Evolutionary conservation across 805 yeast species (phyloP), one percentile per base, ranked within the genome.

Genomic region (Myxozyma monticola): DNA sequence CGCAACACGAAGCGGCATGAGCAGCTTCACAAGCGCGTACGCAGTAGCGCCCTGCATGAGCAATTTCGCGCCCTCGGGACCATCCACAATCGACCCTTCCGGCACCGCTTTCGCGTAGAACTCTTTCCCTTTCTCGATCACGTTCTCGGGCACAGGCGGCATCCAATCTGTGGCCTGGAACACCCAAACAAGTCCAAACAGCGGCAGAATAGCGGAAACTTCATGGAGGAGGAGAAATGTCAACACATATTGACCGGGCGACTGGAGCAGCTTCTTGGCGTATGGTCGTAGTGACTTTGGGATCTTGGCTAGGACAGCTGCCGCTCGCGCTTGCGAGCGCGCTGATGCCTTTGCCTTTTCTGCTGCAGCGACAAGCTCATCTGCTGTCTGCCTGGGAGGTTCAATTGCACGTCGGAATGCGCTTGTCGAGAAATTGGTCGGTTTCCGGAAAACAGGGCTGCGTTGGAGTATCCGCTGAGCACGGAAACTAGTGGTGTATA

Each of bases 21-120:
- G 1, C 9, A 73, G 60, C 60, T 86, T 86, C 10, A 85, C 88
- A 3, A 83, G 68, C 3, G 83, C 84, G 60, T 81, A 87, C 0
- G 95, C 81, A 22, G 84, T 75, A 0, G 90, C 89, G 8, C 95
- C 95, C 56, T 85, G 86, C 57, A 81, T 64, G 4, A 86, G 68
- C 24, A 83, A 63, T 42, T 72, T 71, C 40, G 83, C 72, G 55
- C 81, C 79, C 30, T 79, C 81, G 36, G 72, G 74, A 68, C 65
- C 36, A 6, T 29, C 39, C 14, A 33, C 33, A 22, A 20, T 21
- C 21, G 38, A 45, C 4, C 46, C 42, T 8, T 28, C 24, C 28
- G 74, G 71, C 57, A 79, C 72, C 22, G 81, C 66, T 42, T 71
- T 72, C 52, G 81, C 84, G 30, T 84, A 80, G 39, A 78, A 76